phyloP scores from a whole-genome alignment of 192 early-diverging fungal species.

The Kickxella alabastrina region DNA sequence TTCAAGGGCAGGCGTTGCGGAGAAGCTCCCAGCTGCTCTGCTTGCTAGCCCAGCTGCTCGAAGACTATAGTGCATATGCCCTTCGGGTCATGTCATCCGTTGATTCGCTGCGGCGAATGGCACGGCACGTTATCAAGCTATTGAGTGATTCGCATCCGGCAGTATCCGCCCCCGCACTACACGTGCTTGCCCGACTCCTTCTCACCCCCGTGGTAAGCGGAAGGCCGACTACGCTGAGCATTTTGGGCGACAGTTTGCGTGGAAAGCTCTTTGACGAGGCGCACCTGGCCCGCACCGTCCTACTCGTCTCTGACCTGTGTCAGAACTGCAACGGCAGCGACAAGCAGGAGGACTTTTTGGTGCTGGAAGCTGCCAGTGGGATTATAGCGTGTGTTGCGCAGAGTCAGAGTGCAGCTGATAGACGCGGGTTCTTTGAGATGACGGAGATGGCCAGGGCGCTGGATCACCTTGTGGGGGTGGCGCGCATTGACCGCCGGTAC shows the following conservation, averaged over 20 bases:
- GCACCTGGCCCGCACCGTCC: slow-evolving; percentile 33
- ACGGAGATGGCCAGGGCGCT: slow-evolving; percentile 16
- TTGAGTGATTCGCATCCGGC: slow-evolving; percentile 25
- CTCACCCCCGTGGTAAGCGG: slow-evolving; percentile 4
- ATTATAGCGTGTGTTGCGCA: slow-evolving; percentile 7
- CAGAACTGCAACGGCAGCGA: slow-evolving; percentile 26
- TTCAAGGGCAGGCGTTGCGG: no score
- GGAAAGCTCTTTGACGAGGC: slow-evolving; percentile 36
- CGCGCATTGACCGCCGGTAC: slow-evolving; percentile 29
- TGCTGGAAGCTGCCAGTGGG: slow-evolving; percentile 20
- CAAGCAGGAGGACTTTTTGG: slow-evolving; percentile 10
- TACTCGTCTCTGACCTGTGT: slow-evolving; percentile 30
- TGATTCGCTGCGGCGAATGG: slow-evolving; percentile 11
- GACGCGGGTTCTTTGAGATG: slow-evolving; percentile 4
- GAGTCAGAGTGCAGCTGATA: not conserved
- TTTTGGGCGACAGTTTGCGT: slow-evolving; percentile 16
- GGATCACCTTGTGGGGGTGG: slow-evolving; percentile 15
- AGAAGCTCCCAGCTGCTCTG: slow-evolving; percentile 14
- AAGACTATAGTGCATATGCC: slow-evolving; percentile 2
- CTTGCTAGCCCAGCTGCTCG: slow-evolving; percentile 8
- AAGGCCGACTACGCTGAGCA: slow-evolving; percentile 11
- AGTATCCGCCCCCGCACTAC: slow-evolving; percentile 29
- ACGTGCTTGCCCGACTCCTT: slow-evolving; percentile 29
- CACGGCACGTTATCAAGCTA: slow-evolving; percentile 28
- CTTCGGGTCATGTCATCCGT: not conserved